Conservation (phyloP, 257 asterid genomes). For the Nicotiana attenuata region DNA sequence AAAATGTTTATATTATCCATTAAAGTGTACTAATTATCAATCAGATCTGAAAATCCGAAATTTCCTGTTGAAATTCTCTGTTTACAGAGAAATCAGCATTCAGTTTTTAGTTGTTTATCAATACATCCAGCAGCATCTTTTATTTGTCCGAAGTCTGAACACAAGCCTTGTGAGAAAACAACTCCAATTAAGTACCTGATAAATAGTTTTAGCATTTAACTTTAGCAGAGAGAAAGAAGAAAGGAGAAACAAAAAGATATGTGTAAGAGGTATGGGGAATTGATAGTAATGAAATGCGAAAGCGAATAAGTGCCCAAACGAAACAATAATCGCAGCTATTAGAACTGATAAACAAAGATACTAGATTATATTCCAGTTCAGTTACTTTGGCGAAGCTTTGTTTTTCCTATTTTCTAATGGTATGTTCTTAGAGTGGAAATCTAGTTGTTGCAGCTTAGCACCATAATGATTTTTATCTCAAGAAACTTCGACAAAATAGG, state of each 20-base stretch:
- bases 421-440: neutral
- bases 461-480: slow-evolving; percentile 1
- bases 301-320: neutral
- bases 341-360: neutral
- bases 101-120: neutral
- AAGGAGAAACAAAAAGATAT: neutral
- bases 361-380: neutral
- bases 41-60: neutral
- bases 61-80: neutral
- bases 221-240: slow-evolving; percentile 6
- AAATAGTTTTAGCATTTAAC: neutral
- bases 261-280: neutral
- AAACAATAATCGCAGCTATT: neutral
- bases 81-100: neutral
- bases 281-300: neutral
- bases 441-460: neutral
- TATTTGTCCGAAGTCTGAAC: neutral
- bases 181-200: neutral
- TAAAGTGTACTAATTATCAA: neutral
- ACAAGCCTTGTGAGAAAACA: neutral
- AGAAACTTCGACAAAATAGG: neutral
- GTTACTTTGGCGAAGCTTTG: neutral
- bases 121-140: neutral
- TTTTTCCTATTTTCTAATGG: neutral
- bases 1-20: neutral